Evolutionary conservation across 305 asterid species (phyloP).

Genomic region (Solanum hybrid): DNA sequence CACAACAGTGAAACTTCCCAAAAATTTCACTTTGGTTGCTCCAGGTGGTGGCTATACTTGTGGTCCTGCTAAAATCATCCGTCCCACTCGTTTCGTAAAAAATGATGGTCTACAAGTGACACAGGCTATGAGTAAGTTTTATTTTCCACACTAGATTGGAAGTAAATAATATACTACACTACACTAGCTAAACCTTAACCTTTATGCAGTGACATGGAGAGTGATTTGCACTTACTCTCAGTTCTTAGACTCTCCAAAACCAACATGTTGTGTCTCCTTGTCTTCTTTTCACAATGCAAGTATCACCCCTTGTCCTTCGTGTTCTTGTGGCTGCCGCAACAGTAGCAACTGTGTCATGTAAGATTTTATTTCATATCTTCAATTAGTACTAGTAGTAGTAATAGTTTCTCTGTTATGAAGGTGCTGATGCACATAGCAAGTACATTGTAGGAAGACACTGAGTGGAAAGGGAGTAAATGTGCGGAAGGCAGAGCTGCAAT

Average conservation of each 20-base stretch:
- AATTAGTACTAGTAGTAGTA: background rate
- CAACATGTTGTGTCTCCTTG: background rate
- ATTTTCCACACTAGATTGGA: background rate
- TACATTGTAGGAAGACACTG: background rate
- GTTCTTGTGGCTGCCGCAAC: background rate
- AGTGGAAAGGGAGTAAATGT: background rate
- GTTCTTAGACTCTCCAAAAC: background rate
- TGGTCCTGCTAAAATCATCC: background rate
- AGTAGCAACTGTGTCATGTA: background rate
- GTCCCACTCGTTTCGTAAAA: background rate
- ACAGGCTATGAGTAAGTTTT: background rate
- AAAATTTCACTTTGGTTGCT: constrained; percentile 10
- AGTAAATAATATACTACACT: background rate
- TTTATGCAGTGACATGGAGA: constrained; percentile 15
- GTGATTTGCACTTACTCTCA: background rate
- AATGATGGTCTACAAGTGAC: background rate
- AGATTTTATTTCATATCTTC: too few relatives aligned
- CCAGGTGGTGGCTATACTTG: constrained; percentile 17
- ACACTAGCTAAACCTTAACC: background rate
- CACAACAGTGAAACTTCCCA: too few relatives aligned
- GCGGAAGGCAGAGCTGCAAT: constrained; percentile 11
- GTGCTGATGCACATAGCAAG: background rate
- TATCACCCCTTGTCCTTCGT: constrained; percentile 9
- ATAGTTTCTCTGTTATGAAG: background rate
- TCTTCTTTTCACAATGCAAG: constrained; percentile 14